These are phyloP conservation scores for Fusarium vanettenii DNA, from an alignment of 2,329 filamentous ascomycete genomes.

Conservation along the genomic window DNA sequence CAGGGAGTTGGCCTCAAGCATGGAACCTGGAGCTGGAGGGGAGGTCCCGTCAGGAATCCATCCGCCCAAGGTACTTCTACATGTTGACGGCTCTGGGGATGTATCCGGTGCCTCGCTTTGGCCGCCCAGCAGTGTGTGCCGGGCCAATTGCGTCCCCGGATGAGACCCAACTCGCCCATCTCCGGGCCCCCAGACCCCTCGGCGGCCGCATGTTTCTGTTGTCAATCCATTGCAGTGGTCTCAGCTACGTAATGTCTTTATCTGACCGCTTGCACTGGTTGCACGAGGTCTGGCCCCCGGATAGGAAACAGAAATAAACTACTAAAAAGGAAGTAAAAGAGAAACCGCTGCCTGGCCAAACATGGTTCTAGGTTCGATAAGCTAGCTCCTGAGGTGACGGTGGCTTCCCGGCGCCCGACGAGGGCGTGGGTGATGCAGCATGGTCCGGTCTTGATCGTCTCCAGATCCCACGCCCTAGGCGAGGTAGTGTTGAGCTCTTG, in stretches of 20 bases:
- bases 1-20: neutral
- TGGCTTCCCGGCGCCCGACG: conserved; percentile 17
- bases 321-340: conserved; percentile 1
- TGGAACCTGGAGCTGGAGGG: neutral
- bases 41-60: conserved; percentile 18
- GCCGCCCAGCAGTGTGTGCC: neutral
- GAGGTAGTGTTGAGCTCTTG: conserved; percentile 29
- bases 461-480: conserved; percentile 16
- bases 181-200: conserved; percentile 20
- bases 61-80: conserved; percentile 35
- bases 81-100: conserved; percentile 13
- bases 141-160: conserved; percentile 34
- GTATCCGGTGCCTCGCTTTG: conserved; percentile 7
- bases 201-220: conserved; percentile 16
- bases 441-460: conserved; percentile 13
- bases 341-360: conserved; percentile 3
- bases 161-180: conserved; percentile 27
- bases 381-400: conserved; percentile 15
- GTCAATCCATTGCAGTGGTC: conserved; percentile 16
- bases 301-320: conserved; percentile 15
- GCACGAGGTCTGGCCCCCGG: neutral
- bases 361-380: conserved; percentile 8
- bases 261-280: conserved; percentile 36
- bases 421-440: conserved; percentile 11
- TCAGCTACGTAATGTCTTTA: conserved; percentile 37